phyloP scores from a whole-genome alignment of 495 filamentous ascomycete species.

The Hypoxylon crocopeplum region DNA sequence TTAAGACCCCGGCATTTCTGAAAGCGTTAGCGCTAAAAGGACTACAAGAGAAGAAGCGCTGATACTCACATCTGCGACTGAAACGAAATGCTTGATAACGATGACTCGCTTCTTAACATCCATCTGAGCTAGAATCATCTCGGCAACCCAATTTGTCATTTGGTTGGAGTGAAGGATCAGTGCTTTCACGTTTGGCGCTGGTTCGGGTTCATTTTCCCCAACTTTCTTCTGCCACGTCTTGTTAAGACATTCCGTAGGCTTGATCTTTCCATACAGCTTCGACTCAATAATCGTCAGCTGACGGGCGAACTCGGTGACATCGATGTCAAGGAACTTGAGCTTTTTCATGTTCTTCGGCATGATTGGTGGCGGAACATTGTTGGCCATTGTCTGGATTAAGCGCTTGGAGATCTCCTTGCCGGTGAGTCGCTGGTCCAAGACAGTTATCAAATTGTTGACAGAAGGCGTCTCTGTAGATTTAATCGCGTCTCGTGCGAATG shows the following conservation, averaged over 20 bases:
- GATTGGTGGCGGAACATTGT: slow-evolving; percentile 82
- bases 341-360: slow-evolving; percentile 99
- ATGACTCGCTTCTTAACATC: slow-evolving; percentile 95
- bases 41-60: background rate
- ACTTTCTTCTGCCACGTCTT: slow-evolving; percentile 99
- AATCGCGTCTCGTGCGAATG: slow-evolving; percentile 89
- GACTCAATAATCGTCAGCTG: slow-evolving; percentile 98
- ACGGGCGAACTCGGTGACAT: slow-evolving; percentile 91
- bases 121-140: slow-evolving; percentile 94
- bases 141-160: slow-evolving; percentile 99
- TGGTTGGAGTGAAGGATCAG: slow-evolving; percentile 98
- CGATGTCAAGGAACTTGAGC: slow-evolving; percentile 97
- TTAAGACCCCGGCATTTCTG: slow-evolving; percentile 94
- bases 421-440: slow-evolving; percentile 83
- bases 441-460: slow-evolving; percentile 76
- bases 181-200: slow-evolving; percentile 91
- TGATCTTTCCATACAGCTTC: slow-evolving; percentile 91
- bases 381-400: slow-evolving; percentile 82
- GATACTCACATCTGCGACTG: slow-evolving; percentile 84
- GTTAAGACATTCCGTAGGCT: slow-evolving; percentile 92
- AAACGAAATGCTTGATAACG: slow-evolving; percentile 98
- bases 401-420: slow-evolving; percentile 89
- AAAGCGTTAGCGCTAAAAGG: slow-evolving; percentile 29
- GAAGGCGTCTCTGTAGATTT: slow-evolving; percentile 92
- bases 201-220: slow-evolving; percentile 79